Conservation (phyloP, 768 basidiomycete genomes). For the Stropharia rugosoannulata region DNA sequence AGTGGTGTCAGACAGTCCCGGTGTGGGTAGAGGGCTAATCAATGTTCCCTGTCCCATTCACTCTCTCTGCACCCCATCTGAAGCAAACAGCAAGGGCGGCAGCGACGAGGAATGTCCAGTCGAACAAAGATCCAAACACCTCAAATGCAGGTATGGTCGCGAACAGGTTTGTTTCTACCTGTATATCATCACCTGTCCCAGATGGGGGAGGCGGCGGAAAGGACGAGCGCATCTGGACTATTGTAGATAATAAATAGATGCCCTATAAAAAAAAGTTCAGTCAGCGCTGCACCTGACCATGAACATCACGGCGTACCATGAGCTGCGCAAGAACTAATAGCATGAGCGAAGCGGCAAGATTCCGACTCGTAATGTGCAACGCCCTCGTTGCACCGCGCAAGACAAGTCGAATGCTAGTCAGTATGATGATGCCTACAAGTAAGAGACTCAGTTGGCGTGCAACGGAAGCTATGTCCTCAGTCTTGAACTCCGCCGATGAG, state of each 20-base stretch:
- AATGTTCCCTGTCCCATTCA: slow-evolving; percentile 31
- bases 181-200: slow-evolving; percentile 1
- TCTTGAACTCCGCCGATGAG: slow-evolving; percentile 17
- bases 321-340: slow-evolving; percentile 76
- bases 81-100: slow-evolving; percentile 43
- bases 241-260: slow-evolving; percentile 79
- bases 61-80: slow-evolving; percentile 56
- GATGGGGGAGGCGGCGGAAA: slow-evolving; percentile 61
- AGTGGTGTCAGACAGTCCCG: too few species aligned
- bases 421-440: slow-evolving; percentile 75
- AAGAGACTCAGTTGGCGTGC: slow-evolving; percentile 57
- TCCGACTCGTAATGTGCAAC: slow-evolving; percentile 64
- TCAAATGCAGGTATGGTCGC: slow-evolving; percentile 72
- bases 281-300: neutral
- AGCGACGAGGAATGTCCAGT: slow-evolving; percentile 68
- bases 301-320: slow-evolving; percentile 52
- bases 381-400: slow-evolving; percentile 63
- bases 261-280: slow-evolving; percentile 43
- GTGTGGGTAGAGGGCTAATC: slow-evolving; percentile 5
- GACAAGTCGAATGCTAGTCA: slow-evolving; percentile 70
- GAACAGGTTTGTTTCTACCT: slow-evolving; percentile 51
- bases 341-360: slow-evolving; percentile 73
- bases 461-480: slow-evolving; percentile 37
- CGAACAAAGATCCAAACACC: slow-evolving; percentile 73
- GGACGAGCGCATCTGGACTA: slow-evolving; percentile 79